A percentile compares a stretch with the other conserved stretches of the same genome.
phyloP scores from a whole-genome alignment of 2,329 filamentous ascomycete genomes.

The Apiospora arundinis region DNA sequence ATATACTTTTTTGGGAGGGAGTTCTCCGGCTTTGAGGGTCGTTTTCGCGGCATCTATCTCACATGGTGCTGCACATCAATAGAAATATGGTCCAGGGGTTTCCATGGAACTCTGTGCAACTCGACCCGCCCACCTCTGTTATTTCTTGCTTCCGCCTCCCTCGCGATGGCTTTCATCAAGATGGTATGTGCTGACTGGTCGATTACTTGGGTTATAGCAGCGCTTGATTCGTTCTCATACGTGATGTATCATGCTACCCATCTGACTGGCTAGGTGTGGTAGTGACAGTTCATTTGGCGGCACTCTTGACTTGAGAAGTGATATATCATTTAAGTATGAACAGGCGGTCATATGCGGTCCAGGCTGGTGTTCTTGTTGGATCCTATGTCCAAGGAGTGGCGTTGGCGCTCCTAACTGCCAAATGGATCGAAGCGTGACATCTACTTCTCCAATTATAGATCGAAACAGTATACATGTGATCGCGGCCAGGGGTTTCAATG shows the following conservation, averaged over 20 bases:
- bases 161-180: neutral
- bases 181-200: neutral
- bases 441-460: too few relatives aligned
- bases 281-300: neutral
- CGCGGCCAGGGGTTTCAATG: too few relatives aligned
- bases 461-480: too few relatives aligned
- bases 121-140: neutral
- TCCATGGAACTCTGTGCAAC: neutral
- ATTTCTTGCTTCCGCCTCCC: neutral
- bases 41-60: neutral
- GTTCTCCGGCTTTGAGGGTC: neutral
- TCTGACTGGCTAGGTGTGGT: too few relatives aligned
- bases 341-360: neutral
- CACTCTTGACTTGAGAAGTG: neutral
- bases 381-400: too few relatives aligned
- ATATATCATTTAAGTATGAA: neutral
- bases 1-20: neutral
- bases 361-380: neutral
- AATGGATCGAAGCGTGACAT: too few relatives aligned
- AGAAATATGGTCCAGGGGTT: neutral
- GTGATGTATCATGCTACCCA: too few relatives aligned
- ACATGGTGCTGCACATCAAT: neutral
- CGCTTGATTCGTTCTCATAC: neutral
- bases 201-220: too few relatives aligned
- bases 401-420: too few relatives aligned